These are phyloP conservation scores for Ceratocystis smalleyi DNA, from an alignment of 2,329 filamentous ascomycete species.

Conservation along the genomic window DNA sequence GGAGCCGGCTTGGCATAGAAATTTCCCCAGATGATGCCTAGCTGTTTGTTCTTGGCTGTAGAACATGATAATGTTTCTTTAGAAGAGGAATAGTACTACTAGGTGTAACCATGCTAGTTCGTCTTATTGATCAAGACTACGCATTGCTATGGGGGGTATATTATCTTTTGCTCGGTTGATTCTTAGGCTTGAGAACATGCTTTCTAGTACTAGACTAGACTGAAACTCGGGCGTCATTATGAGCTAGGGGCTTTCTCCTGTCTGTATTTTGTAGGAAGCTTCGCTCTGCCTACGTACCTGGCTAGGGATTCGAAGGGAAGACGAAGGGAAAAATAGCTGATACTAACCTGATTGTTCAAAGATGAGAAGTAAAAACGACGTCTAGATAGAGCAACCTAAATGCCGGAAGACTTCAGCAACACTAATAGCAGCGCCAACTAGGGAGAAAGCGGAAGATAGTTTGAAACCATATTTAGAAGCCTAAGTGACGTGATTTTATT, in stretches of 20 bases:
- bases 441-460: neutral
- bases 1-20: neutral
- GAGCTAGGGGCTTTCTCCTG: too few relatives aligned
- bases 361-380: neutral
- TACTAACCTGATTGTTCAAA: neutral
- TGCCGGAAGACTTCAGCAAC: neutral
- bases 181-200: too few relatives aligned
- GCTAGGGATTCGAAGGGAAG: neutral
- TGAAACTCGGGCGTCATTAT: neutral
- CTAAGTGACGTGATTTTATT: neutral
- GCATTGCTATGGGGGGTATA: too few relatives aligned
- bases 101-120: too few relatives aligned
- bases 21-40: neutral
- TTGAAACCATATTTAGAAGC: neutral
- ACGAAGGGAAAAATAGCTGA: neutral
- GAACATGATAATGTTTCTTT: neutral
- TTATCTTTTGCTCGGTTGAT: too few relatives aligned
- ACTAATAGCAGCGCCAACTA: neutral
- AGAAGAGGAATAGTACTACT: too few relatives aligned
- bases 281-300: neutral
- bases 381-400: neutral
- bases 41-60: neutral
- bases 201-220: neutral
- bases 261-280: too few relatives aligned
- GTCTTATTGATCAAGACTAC: too few relatives aligned